phyloP scores from a whole-genome alignment of 768 basidiomycete species.

The Suillus subaureus region DNA sequence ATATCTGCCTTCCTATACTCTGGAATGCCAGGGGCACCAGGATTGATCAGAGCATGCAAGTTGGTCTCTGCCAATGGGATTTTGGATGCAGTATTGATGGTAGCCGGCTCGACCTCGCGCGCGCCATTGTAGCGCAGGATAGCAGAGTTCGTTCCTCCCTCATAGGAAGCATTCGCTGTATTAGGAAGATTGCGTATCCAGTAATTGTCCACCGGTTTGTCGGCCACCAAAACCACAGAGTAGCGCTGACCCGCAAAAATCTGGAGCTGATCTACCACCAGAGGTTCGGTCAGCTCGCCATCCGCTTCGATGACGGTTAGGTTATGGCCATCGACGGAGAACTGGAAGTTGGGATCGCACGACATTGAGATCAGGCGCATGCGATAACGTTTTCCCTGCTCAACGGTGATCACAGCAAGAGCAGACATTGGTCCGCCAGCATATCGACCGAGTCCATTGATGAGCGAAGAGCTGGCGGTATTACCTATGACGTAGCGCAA shows the following conservation, averaged over 20 bases:
- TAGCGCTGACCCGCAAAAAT: constrained; percentile 40
- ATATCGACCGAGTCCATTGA: constrained; percentile 54
- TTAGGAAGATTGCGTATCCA: constrained; percentile 38
- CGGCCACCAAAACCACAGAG: constrained; percentile 32
- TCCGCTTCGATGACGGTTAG: constrained; percentile 46
- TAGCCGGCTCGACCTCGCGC: constrained; percentile 30
- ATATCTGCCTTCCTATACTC: constrained; percentile 30
- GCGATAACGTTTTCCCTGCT: constrained; percentile 31
- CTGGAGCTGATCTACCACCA: constrained; percentile 39
- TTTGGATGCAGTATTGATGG: not conserved
- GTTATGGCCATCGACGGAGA: constrained; percentile 43
- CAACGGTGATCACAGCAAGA: constrained; percentile 35
- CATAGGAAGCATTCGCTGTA: constrained; percentile 28
- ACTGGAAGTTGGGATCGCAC: constrained; percentile 41
- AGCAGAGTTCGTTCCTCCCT: constrained; percentile 38
- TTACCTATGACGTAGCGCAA: constrained; percentile 11
- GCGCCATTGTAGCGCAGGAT: constrained; percentile 43
- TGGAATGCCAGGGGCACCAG: constrained; percentile 29
- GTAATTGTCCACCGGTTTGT: constrained; percentile 38
- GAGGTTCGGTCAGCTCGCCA: constrained; percentile 34
- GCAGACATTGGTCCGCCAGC: constrained; percentile 29
- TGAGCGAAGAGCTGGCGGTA: constrained; percentile 37
- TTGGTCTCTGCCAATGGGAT: constrained; percentile 14
- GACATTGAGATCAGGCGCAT: constrained; percentile 37
- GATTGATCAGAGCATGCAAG: constrained; percentile 16